Base-by-base conservation (phyloP, 805 yeast genomes). In the Wickerhamomyces strasburgensis region DNA sequence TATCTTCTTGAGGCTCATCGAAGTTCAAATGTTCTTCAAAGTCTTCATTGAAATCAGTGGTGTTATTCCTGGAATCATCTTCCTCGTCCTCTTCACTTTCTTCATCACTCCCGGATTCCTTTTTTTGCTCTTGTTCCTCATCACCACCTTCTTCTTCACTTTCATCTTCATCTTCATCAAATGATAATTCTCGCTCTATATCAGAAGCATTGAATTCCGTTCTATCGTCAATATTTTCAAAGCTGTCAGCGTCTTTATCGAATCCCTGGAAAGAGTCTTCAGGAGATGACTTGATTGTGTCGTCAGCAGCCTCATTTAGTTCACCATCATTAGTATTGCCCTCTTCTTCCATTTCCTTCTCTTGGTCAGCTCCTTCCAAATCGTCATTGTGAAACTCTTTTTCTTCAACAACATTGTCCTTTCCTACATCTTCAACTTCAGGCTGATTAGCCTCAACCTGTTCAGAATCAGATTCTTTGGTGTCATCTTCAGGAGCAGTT, bases 141-240 rank as follows among this genome's bases (percentile, higher is more conserved):
- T 13, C 37, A 6, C 26, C 7, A 5, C 14, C 33, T 14, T 14
- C 24, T 4, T 14, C 23, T 6, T 31, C 34, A n/a, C 24, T 11
- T 15, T 37, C 43, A n/a, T 14, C 31, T 3, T 24, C 37, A 14
- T 31, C 35, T 14, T 35, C 40, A 4, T 19, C 28, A 9, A 21
- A 33, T 6, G 25, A 14, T 14, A 33, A 40, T 18, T 30, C 38
- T 10, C 15, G 34, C 3, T 19, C 33, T 6, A 28, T 38, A 6
- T 18, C 29, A 14, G 25, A 19, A n/a, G 14, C 13, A 23, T 3
- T 26, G 31, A n/a, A 8, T 9, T 19, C 35, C 6, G 34, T 31
- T 21, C 24, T 29, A 7, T n/a, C 26, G 14, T 16, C 29, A 10
- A 18, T 31, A n/a, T 18, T 6, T 16, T 36, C 14, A 7, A 3